Evolutionary conservation across 2,329 filamentous ascomycete species (phyloP).

Genomic region (Zasmidium cellare): DNA sequence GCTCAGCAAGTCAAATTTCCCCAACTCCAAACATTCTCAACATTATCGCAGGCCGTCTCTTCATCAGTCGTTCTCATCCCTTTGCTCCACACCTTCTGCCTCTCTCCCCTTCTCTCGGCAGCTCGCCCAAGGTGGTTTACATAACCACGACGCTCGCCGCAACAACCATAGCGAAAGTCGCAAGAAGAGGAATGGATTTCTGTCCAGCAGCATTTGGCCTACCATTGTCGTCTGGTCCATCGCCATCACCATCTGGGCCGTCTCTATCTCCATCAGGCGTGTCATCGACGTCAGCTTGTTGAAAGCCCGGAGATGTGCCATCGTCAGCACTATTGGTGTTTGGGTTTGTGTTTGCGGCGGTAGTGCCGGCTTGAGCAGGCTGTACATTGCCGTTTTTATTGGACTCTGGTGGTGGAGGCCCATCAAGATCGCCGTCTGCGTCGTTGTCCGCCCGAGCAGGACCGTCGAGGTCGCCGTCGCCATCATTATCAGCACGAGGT

Average conservation of each 20-base stretch:
- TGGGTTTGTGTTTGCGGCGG: not conserved
- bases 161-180: not conserved
- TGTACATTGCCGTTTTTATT: not conserved
- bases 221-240: not conserved
- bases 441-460: too few species aligned
- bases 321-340: not conserved
- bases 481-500: not conserved
- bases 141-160: not conserved
- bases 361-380: not conserved
- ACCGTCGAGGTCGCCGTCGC: not conserved
- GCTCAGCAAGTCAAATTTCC: too few species aligned
- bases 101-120: not conserved
- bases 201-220: not conserved
- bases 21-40: too few species aligned
- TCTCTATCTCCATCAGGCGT: not conserved
- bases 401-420: not conserved
- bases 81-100: not conserved
- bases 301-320: not conserved
- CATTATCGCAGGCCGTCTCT: too few species aligned
- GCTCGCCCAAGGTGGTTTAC: not conserved
- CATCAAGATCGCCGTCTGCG: not conserved
- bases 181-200: not conserved
- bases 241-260: not conserved
- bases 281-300: not conserved
- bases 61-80: too few species aligned